Evolutionary conservation across 1,284 basidiomycete species (phyloP).

Genomic region (Sanghuangporus baumii): DNA sequence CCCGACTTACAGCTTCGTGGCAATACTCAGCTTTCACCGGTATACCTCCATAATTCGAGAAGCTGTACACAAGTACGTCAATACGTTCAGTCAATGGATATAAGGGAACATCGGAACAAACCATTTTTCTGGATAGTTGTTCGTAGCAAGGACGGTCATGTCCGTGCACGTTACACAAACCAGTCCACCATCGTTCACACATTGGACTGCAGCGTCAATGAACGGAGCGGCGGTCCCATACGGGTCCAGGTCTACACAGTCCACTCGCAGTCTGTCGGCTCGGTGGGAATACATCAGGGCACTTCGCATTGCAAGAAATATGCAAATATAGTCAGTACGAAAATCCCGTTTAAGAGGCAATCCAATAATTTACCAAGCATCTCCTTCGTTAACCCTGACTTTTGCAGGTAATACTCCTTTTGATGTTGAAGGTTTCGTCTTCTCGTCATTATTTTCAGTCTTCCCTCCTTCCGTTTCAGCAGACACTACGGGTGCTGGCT

Average conservation of each 20-base stretch:
- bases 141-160: constrained; percentile 87
- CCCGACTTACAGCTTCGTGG: constrained; percentile 75
- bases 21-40: constrained; percentile 90
- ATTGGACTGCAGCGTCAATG: constrained; percentile 94
- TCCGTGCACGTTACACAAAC: constrained; percentile 98
- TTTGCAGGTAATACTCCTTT: constrained; percentile 33
- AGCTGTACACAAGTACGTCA: constrained; percentile 43
- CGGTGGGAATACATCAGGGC: constrained; percentile 91
- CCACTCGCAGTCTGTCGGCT: constrained; percentile 67
- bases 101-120: constrained; percentile 28
- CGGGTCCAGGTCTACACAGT: constrained; percentile 95
- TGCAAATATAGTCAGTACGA: neutral
- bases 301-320: constrained; percentile 33
- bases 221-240: constrained; percentile 98
- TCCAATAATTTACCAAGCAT: constrained; percentile 69
- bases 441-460: neutral
- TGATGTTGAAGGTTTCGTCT: constrained; percentile 18
- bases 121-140: constrained; percentile 97
- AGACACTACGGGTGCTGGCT: neutral
- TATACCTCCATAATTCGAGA: constrained; percentile 94
- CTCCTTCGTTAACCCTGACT: constrained; percentile 82
- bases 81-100: neutral
- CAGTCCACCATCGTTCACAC: constrained; percentile 82
- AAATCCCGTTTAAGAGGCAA: neutral
- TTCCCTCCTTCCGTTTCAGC: neutral